Evolutionary conservation across 148 eudicot genomes (phyloP), one percentile per base, ranked within the genome.

Genomic region (Persicaria tinctoria): DNA sequence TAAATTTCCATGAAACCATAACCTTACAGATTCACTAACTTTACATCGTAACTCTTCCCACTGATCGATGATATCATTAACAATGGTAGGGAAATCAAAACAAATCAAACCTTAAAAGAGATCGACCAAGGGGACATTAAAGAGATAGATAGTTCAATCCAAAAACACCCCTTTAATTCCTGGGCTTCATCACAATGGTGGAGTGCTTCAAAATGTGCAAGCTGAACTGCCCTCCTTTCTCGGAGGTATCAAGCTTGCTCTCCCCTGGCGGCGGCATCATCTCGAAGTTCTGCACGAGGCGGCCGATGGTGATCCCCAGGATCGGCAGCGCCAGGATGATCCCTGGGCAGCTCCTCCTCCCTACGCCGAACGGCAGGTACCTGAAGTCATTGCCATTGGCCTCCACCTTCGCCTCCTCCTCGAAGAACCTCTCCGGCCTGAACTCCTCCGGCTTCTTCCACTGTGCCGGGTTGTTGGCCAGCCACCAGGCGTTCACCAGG

Each of bases 401-500:
- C n/a, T 82, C 85, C 0, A 79, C 87, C 0, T 81, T 79, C 18
- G 85, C 83, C 23, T 88, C 95, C 79, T 90, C 95, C 72, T 82
- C 84, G 27, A 90, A 76, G 77, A 90, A 90, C 78, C 95, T 57
- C 81, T 90, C 95, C 0, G 95, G 95, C 6, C 90, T 80, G 77
- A 90, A 90, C 68, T 82, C 85, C 9, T 78, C 75, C 0, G 95
- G 84, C 16, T 90, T 74, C 46, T 78, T 73, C 95, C 95, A 90
- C 79, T 80, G 78, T 13, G 80, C 84, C 0, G 92, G 96, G 74
- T 90, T 88, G 77, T 90, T 88, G 0, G 87, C 92, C 70, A 88
- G 78, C 92, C 95, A 88, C 96, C 96, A 90, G 0, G 90, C 96
- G 56, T 88, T 90, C 8, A 90, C 92, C 68, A 90, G 82, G 27